Percentiles rank a stretch among this genome's conserved stretches.
These are phyloP conservation scores for Schwanniomyces occidentalis DNA, from an alignment of 805 yeast species.

Conservation along the genomic window DNA sequence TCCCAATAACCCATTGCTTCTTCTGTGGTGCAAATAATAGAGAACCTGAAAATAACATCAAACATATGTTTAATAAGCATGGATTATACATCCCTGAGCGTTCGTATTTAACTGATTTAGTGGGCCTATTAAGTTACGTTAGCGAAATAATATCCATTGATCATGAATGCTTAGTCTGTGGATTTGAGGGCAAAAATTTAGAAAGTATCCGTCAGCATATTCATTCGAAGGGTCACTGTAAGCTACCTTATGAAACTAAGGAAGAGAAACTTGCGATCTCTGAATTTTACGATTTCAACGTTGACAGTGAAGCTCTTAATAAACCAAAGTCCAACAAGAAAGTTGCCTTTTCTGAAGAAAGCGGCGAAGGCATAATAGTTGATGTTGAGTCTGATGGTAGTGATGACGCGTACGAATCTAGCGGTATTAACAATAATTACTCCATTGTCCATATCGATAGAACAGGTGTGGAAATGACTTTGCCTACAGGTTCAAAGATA, in stretches of 20 bases:
- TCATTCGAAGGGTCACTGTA: conserved; percentile 45
- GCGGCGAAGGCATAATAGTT: conserved; percentile 9
- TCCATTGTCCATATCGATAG: conserved; percentile 46
- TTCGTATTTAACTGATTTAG: conserved; percentile 34
- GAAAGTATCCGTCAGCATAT: conserved; percentile 47
- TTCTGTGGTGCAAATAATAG: conserved; percentile 56
- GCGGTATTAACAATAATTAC: conserved; percentile 23
- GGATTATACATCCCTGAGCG: conserved; percentile 49
- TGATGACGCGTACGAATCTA: conserved; percentile 13
- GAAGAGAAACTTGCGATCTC: conserved; percentile 36
- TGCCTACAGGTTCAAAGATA: conserved; percentile 76
- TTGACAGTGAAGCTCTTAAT: conserved; percentile 15
- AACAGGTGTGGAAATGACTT: conserved; percentile 62
- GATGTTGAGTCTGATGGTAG: conserved; percentile 14
- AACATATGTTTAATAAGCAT: conserved; percentile 45
- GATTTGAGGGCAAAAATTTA: conserved; percentile 41
- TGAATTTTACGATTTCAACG: conserved; percentile 40
- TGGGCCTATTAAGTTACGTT: conserved; percentile 39
- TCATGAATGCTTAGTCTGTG: conserved; percentile 46
- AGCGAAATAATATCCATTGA: conserved; percentile 40
- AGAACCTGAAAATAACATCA: conserved; percentile 54
- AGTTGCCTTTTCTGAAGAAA: conserved; percentile 23
- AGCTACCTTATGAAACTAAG: conserved; percentile 44
- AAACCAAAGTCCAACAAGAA: conserved; percentile 17
- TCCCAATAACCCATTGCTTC: conserved; percentile 54